Evolutionary conservation across 176 grass and related monocot species (phyloP).

Genomic region (Hordeum marinum): DNA sequence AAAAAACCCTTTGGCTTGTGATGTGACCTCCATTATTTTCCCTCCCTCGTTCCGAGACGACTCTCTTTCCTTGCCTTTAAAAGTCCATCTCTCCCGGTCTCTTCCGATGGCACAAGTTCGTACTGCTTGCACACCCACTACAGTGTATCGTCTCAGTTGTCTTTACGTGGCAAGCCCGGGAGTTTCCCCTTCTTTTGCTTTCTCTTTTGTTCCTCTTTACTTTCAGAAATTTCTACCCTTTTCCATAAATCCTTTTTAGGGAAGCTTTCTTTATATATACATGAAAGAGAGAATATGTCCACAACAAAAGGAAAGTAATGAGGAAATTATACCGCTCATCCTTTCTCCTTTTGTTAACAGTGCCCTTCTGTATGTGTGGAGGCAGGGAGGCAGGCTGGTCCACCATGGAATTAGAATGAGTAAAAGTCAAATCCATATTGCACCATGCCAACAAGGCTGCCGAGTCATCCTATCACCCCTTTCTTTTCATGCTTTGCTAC

Average conservation of each 20-base stretch:
- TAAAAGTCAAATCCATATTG: slow-evolving; percentile 12
- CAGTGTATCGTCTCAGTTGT: neutral
- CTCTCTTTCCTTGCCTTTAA: neutral
- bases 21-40: slow-evolving; percentile 6
- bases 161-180: neutral
- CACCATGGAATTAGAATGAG: neutral
- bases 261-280: neutral
- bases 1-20: neutral
- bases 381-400: neutral
- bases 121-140: neutral
- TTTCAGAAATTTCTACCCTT: neutral
- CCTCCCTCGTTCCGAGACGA: neutral
- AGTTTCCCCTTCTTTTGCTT: neutral
- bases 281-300: slow-evolving; percentile 7
- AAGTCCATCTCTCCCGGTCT: neutral
- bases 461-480: neutral
- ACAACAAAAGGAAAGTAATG: neutral
- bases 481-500: neutral
- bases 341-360: slow-evolving; percentile 13
- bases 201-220: neutral
- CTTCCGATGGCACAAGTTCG: neutral
- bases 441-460: neutral
- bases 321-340: neutral
- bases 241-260: neutral
- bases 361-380: neutral